Base-by-base conservation (phyloP, 2,329 filamentous ascomycete species). In the Karstenula rhodostoma region DNA sequence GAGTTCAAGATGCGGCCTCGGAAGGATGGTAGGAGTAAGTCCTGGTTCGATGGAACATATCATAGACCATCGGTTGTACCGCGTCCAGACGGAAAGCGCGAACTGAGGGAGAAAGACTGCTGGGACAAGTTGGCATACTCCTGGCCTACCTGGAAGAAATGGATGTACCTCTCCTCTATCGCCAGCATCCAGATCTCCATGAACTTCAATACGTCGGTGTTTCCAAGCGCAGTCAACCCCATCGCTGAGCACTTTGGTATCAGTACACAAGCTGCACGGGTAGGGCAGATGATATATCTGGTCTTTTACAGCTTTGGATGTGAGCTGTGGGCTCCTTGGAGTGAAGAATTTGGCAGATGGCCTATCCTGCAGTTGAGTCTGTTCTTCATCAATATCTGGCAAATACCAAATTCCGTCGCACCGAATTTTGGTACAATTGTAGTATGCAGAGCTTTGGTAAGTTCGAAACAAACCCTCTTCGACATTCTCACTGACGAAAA, bases 301-400 rank as follows among this genome's bases (percentile, higher is more conserved):
- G 84, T 95, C 50, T 76, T 89, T 5, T 95, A 95, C 74, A 91
- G 91, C 44, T 93, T 95, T 73, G 92, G 92, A 32, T 95, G 92
- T 74, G 92, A 95, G 76, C 83, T 94, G 0, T 95, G 92, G 92
- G 92, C 92, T 0, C 92, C 23, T 66, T 84, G 91, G 90, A 90
- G 86, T 46, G 92, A 95, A 73, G 92, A 95, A 69, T 83, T 94
- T 61, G 92, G 91, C 19, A 87, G 91, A 49, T 90, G 87, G 80
- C 87, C 87, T 1, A 85, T 94, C 55, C 82, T 94, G 27, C 91
- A 94, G 80, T 75, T 83, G 10, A 90, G 87, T 19, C 79, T 94
- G 50, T 83, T 89, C 63, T 79, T 94, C 8, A 90, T 93, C 77
- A 94, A 94, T 69, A 86, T 2, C 74, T 92, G 86, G 86, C 25